Evolutionary conservation across 179 eudicot species (phyloP).

Genomic region (Heliamphora pulchella): DNA sequence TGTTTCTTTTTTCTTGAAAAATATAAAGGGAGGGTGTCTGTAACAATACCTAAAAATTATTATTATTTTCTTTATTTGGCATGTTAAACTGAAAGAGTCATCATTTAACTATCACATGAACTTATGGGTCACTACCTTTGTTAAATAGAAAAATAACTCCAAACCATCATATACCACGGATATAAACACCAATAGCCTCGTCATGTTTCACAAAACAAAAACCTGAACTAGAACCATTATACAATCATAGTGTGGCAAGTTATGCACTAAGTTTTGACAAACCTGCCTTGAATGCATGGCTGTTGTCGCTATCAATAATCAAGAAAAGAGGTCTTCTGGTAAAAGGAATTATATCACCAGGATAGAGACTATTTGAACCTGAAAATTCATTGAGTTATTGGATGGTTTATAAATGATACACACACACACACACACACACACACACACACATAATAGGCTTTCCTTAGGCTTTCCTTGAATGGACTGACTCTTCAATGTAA

Average conservation of each 20-base stretch:
- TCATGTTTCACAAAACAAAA: neutral
- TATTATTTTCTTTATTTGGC: neutral
- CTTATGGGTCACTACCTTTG: neutral
- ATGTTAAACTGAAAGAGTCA: neutral
- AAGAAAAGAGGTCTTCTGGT: slow-evolving; percentile 84
- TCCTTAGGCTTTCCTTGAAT: neutral
- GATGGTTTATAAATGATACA: neutral
- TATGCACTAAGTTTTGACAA: slow-evolving; percentile 56
- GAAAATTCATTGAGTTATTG: slow-evolving; percentile 28
- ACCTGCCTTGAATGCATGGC: slow-evolving; percentile 99
- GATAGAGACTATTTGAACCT: slow-evolving; percentile 76
- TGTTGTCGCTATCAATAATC: slow-evolving; percentile 84
- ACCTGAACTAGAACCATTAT: neutral
- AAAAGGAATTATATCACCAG: slow-evolving; percentile 87
- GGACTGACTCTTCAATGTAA: neutral
- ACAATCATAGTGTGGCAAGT: slow-evolving; percentile 4
- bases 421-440: neutral
- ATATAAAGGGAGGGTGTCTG: neutral
- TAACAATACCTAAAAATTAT: neutral
- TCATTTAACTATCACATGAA: neutral
- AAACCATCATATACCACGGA: neutral
- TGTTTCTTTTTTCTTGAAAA: neutral
- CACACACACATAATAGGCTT: too few relatives aligned
- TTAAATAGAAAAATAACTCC: neutral
- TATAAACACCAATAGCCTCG: neutral